Base-by-base conservation (phyloP, 2,329 filamentous ascomycete genomes). In the Fusarium incarnatum region DNA sequence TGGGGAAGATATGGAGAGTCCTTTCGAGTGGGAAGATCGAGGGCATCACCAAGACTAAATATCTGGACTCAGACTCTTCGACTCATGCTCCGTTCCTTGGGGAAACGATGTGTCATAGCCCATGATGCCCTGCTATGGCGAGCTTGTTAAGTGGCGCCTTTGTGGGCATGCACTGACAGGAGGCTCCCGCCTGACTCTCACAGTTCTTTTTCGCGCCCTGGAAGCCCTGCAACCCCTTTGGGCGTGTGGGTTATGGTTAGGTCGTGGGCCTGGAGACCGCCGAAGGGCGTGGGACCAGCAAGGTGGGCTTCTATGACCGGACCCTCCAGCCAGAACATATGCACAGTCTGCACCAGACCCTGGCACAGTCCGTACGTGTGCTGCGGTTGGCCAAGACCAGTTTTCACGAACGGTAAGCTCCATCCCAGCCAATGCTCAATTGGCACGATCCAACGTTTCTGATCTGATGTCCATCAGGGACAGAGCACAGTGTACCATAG, bases 101-200 rank as follows among this genome's bases (percentile, higher is more conserved):
- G 64, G 63, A 73, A 72, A 72, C 68, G 65, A 75, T 75, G 73
- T 75, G 73, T 75, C 73, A 75, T 75, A 74, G 73, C 70, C 45
- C 70, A 58, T 64, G 56, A 25, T 64, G 72, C 65, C 72, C 60
- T 75, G 70, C 60, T 59, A 74, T 75, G 73, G 69, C 53, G 71
- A 75, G 72, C 72, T 75, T 74, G 73, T 75, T 67, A 65, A 67
- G 73, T 75, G 73, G 73, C 71, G 60, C 73, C 64, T 64, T 58
- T 34, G 67, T 72, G 69, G 68, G 58, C 54, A 71, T 61, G 41
- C 59, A 73, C 53, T 65, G 57, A 62, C 57, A 72, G 70, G 62
- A 65, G 65, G 56, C 61, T 73, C 60, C 69, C 73, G 73, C 71
- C 71, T 75, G 73, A 73, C 72, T 70, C 63, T 74, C 44, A 44